Base-by-base conservation (phyloP, 352 stramenopile species). In the Aphanomyces invadans region DNA sequence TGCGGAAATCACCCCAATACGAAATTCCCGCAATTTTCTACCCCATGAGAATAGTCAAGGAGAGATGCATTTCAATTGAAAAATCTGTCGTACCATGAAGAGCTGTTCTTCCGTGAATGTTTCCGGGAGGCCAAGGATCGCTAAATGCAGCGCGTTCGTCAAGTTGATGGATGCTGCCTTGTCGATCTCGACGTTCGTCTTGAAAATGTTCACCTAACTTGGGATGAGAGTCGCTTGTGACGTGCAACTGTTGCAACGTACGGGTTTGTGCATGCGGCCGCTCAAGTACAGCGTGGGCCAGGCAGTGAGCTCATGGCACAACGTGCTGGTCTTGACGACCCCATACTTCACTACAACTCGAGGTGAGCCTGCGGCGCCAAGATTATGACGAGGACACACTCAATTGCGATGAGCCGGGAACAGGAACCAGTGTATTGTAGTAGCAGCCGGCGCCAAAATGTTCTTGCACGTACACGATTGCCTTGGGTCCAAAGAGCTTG, bases 1-100 rank as follows among this genome's bases (percentile, higher is more conserved):
- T 96, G 36, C 88, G 83, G 59, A 95, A 95, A 70, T 96, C 88
- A 36, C 88, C 88, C 17, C 88, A 52, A 70, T 96, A 96, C 48
- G 88, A 96, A 51, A 96, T 93, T 2, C 87, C 83, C 17, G 88
- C 88, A 31, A 95, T 94, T 74, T 85, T 88, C 85, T 94, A 55
- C 11, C 23, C 23, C 23, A 21, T 10, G 12, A n/a, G n/a, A n/a
- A n/a, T n/a, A n/a, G n/a, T n/a, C n/a, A n/a, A n/a, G n/a, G 42
- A 42, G 7, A 38, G 36, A 12, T 29, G 33, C 19, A 52, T 59
- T 36, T 45, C 53, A 26, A 42, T 42, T 15, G 36, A 7, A 15
- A 42, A 42, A 15, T 42, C 15, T 15, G 38, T 49, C 66, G 23
- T 46, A 92, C 87, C 83, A 88, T 92, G 71, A 87, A 92, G 32